phyloP scores from a whole-genome alignment of 306 rosid genomes.

The Rosa lucieae region DNA sequence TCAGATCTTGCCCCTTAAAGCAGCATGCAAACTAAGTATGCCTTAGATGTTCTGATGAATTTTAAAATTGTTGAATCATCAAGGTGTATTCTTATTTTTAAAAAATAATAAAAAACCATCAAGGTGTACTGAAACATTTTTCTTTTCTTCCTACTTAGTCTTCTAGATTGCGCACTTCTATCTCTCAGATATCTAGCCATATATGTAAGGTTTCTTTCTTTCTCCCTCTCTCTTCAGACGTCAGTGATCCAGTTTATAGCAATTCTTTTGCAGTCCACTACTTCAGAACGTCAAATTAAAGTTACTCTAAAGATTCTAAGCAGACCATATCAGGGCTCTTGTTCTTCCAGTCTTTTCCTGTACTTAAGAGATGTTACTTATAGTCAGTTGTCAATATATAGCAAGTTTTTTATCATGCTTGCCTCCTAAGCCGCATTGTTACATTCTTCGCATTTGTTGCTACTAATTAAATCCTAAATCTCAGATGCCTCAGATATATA shows the following conservation, averaged over 20 bases:
- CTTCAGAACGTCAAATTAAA: neutral
- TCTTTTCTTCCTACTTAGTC: neutral
- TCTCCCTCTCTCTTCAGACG: neutral
- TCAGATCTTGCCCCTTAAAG: neutral
- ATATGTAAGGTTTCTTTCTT: neutral
- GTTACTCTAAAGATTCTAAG: neutral
- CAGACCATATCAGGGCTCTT: neutral
- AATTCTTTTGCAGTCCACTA: neutral
- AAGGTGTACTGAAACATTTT: neutral
- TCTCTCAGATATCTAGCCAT: neutral
- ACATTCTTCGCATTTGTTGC: neutral
- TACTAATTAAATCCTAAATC: neutral
- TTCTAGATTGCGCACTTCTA: neutral
- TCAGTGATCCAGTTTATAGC: conserved; percentile 5
- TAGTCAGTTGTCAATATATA: neutral
- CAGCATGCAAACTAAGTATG: neutral
- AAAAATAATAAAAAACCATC: neutral
- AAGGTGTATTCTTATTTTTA: neutral
- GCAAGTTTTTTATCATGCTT: neutral
- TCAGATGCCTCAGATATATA: neutral
- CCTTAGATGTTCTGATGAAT: neutral
- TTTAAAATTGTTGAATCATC: neutral
- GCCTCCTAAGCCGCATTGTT: neutral
- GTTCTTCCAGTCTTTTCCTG: neutral
- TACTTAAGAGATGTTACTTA: neutral